Percentiles rank a stretch among this genome's conserved stretches.
Evolutionary conservation across 106 monocot genomes (phyloP).

Genomic region (Iris macrosiphon): DNA sequence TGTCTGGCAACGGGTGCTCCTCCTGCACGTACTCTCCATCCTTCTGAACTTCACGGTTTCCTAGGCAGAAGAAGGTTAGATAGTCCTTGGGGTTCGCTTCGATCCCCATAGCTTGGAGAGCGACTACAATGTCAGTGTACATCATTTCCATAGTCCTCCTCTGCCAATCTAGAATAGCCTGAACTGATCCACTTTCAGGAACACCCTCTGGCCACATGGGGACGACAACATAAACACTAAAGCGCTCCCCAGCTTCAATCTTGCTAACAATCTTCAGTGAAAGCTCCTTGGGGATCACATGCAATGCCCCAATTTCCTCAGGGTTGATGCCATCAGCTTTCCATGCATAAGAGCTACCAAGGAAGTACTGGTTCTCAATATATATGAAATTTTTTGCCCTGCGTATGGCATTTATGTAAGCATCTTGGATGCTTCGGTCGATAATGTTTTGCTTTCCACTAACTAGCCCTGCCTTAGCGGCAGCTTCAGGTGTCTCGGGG

Average conservation of each 20-base stretch:
- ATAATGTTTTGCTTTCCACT: slow-evolving; percentile 24
- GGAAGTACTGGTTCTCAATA: slow-evolving; percentile 31
- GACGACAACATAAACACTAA: slow-evolving; percentile 42
- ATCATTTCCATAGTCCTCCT: slow-evolving; percentile 57
- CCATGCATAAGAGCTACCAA: slow-evolving; percentile 26
- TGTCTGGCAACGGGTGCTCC: slow-evolving; percentile 30
- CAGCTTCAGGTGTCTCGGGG: slow-evolving; percentile 21
- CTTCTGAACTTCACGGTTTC: slow-evolving; percentile 37
- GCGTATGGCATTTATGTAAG: slow-evolving; percentile 34
- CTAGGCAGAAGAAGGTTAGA: slow-evolving; percentile 48
- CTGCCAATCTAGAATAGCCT: slow-evolving; percentile 52
- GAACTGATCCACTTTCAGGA: slow-evolving; percentile 40
- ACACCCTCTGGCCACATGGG: slow-evolving; percentile 52
- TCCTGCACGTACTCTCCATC: slow-evolving; percentile 28
- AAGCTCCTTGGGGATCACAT: slow-evolving; percentile 45
- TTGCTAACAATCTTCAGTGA: slow-evolving; percentile 47
- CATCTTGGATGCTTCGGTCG: slow-evolving; percentile 38
- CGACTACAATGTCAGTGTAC: slow-evolving; percentile 34
- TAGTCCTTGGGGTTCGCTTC: slow-evolving; percentile 39
- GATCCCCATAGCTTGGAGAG: slow-evolving; percentile 28
- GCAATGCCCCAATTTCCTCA: slow-evolving; percentile 21
- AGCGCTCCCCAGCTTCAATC: slow-evolving; percentile 42
- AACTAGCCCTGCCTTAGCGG: slow-evolving; percentile 16
- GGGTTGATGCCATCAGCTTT: slow-evolving; percentile 23
- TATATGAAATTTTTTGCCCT: slow-evolving; percentile 35